phyloP scores from a whole-genome alignment of 1,284 basidiomycete genomes.

The Tilletia walkeri region DNA sequence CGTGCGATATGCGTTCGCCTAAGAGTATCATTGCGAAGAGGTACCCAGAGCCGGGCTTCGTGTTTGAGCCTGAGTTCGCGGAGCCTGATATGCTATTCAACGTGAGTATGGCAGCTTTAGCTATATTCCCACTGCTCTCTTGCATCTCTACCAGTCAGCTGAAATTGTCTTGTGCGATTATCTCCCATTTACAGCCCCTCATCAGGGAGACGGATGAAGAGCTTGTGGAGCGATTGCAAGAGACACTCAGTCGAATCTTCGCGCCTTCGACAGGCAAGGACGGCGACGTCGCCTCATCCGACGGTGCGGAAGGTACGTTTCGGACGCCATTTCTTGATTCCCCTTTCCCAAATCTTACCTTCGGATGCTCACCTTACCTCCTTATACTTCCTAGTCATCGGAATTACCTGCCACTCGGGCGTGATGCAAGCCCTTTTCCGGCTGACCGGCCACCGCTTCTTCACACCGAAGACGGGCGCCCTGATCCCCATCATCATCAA shows the following conservation, averaged over 20 bases:
- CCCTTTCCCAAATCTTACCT: neutral
- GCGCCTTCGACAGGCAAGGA: neutral
- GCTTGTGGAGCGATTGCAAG: neutral
- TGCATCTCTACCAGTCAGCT: too few species aligned
- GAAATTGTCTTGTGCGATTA: too few species aligned
- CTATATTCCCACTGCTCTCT: too few species aligned
- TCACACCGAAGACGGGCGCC: constrained; percentile 32
- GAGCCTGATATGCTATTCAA: constrained; percentile 14
- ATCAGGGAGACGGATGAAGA: neutral
- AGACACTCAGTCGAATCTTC: constrained; percentile 3
- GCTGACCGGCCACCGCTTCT: constrained; percentile 27
- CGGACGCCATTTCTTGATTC: neutral
- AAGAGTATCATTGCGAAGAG: constrained; percentile 23
- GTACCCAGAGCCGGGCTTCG: constrained; percentile 31
- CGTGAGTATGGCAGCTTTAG: neutral
- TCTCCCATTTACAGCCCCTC: neutral
- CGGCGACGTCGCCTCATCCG: neutral
- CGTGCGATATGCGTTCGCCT: constrained; percentile 33
- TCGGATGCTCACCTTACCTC: neutral
- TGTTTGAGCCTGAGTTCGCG: constrained; percentile 16
- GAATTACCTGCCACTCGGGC: constrained; percentile 34
- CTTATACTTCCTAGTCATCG: constrained; percentile 21
- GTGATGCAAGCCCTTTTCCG: constrained; percentile 37
- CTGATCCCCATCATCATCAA: constrained; percentile 39
- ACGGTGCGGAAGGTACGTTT: constrained; percentile 5